Percentiles rank a stretch among this genome's conserved stretches.
phyloP scores from a whole-genome alignment of 345 rosid species.

The Euclidium syriacum region DNA sequence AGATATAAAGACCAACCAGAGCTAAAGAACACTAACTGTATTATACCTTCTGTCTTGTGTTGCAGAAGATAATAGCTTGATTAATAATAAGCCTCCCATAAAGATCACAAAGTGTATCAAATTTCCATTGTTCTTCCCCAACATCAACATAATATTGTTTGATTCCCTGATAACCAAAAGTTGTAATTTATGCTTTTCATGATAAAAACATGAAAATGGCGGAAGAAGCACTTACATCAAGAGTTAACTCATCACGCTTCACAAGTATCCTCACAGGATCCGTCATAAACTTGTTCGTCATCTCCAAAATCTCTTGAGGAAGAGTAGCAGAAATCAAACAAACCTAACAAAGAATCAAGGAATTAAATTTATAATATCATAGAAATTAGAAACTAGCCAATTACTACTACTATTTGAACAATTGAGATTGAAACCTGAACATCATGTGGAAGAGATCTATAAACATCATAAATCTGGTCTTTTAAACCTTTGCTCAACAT shows the following conservation, averaged over 20 bases:
- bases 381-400: neutral
- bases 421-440: constrained; percentile 55
- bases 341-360: constrained; percentile 45
- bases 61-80: constrained; percentile 96
- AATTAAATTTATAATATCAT: neutral
- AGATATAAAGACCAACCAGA: neutral
- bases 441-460: constrained; percentile 89
- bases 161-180: constrained; percentile 47
- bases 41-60: constrained; percentile 81
- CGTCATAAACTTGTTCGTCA: constrained; percentile 87
- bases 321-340: constrained; percentile 93
- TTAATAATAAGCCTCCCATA: constrained; percentile 88
- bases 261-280: constrained; percentile 95
- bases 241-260: constrained; percentile 86
- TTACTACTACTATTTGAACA: neutral
- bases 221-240: constrained; percentile 49
- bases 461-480: constrained; percentile 94
- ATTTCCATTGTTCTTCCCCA: constrained; percentile 97
- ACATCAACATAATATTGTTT: constrained; percentile 88
- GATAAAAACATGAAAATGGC: neutral
- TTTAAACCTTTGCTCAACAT: constrained; percentile 97
- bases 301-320: constrained; percentile 94
- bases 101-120: constrained; percentile 91
- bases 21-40: neutral
- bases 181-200: neutral